phyloP scores from a whole-genome alignment of 2,329 filamentous ascomycete species.

The Pyrenochaeta sp. region DNA sequence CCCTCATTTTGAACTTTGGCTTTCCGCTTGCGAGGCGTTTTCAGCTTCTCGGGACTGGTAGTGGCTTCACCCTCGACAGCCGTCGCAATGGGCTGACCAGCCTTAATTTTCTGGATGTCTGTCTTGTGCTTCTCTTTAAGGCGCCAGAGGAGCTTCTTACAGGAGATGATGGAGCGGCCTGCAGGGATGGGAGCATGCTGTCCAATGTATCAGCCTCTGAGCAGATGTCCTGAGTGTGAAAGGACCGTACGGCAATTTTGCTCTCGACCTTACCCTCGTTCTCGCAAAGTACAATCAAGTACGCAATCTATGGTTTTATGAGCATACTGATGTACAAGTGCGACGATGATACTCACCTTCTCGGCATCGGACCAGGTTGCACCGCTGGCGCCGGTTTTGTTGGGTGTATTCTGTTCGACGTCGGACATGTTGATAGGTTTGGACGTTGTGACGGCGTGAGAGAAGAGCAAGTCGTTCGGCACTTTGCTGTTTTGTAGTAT shows the following conservation, averaged over 20 bases:
- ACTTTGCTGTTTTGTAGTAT: neutral
- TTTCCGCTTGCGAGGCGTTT: slow-evolving; percentile 29
- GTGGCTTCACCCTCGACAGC: slow-evolving; percentile 2
- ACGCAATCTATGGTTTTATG: slow-evolving; percentile 26
- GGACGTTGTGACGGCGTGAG: neutral
- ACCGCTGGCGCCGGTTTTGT: slow-evolving; percentile 19
- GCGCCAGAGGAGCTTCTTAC: slow-evolving; percentile 32
- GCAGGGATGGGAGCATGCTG: slow-evolving; percentile 33
- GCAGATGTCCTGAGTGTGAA: neutral
- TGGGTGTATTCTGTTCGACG: slow-evolving; percentile 9
- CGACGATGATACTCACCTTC: slow-evolving; percentile 12
- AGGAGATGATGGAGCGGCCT: slow-evolving; percentile 34
- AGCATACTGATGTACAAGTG: neutral
- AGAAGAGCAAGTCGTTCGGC: neutral
- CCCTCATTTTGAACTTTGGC: slow-evolving; percentile 10
- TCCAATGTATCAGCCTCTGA: neutral
- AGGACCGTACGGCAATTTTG: slow-evolving; percentile 21
- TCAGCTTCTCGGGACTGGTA: slow-evolving; percentile 8
- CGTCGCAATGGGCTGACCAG: slow-evolving; percentile 4
- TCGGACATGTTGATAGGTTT: slow-evolving; percentile 9
- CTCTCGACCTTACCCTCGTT: slow-evolving; percentile 24
- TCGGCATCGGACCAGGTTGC: slow-evolving; percentile 33
- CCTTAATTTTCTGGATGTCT: slow-evolving; percentile 33
- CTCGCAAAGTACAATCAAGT: slow-evolving; percentile 30
- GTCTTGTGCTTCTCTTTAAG: slow-evolving; percentile 35